Evolutionary conservation across 306 rosid genomes (phyloP).

Genomic region (Lathyrus tuberosus): DNA sequence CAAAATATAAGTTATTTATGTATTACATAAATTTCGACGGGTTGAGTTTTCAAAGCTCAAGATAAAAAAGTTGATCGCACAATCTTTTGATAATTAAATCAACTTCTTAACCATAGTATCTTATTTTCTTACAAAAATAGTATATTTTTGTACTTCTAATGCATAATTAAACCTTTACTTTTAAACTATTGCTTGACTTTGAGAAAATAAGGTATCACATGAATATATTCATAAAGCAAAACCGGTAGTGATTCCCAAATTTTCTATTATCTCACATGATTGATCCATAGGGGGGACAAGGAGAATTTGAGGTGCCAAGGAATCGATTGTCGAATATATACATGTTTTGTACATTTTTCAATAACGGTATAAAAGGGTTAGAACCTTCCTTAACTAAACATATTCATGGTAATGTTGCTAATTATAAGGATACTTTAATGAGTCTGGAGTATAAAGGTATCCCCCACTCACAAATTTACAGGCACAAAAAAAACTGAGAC

Average conservation of each 20-base stretch:
- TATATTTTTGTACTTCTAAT: no score
- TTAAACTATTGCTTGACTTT: background rate
- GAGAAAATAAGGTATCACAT: background rate
- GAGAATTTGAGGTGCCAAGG: constrained; percentile 24
- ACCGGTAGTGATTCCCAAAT: constrained; percentile 7
- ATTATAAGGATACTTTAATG: constrained; percentile 24
- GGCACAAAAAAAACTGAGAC: constrained; percentile 7
- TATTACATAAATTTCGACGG: no score
- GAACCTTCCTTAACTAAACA: constrained; percentile 46
- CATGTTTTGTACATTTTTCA: constrained; percentile 25
- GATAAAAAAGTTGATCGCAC: no score
- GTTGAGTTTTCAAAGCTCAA: fast-evolving
- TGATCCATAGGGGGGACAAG: constrained; percentile 19
- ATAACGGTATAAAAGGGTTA: constrained; percentile 36
- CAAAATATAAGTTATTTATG: no score
- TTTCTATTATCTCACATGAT: constrained; percentile 9
- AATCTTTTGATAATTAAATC: no score
- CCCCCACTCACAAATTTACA: constrained; percentile 42
- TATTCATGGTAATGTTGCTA: constrained; percentile 27
- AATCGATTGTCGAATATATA: constrained; percentile 11
- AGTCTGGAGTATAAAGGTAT: constrained; percentile 51
- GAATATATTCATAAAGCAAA: background rate
- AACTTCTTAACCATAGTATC: no score
- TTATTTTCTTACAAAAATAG: no score
- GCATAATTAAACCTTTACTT: background rate